These are phyloP conservation scores for Cardamine occulta DNA, from an alignment of 345 rosid genomes.

Conservation along the genomic window DNA sequence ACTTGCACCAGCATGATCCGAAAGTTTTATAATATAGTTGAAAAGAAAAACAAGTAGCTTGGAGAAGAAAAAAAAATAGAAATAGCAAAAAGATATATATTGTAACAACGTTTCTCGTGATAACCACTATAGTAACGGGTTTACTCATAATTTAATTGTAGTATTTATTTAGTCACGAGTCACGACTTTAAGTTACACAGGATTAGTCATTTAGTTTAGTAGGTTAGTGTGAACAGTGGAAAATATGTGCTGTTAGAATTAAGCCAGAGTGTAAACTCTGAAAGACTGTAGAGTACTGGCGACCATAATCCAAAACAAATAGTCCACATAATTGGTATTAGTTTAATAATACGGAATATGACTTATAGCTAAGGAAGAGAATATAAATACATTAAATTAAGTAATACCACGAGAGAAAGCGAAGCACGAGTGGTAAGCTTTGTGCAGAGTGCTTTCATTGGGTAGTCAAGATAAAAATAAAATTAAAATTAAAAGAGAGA, in stretches of 20 bases:
- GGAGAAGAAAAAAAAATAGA: not conserved
- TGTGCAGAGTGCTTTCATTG: constrained; percentile 44
- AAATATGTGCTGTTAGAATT: not conserved
- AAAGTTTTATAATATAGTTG: not conserved
- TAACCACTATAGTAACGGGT: not conserved
- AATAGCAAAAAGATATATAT: not conserved
- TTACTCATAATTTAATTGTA: not conserved
- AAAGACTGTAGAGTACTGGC: not conserved
- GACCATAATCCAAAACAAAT: constrained; percentile 22
- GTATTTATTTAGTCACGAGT: not conserved
- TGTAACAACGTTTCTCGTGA: constrained; percentile 1
- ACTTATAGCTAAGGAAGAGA: not conserved
- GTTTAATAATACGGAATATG: not conserved
- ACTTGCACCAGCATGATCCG: constrained; percentile 20
- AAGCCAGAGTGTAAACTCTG: not conserved
- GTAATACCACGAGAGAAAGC: constrained; percentile 22
- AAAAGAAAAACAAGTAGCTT: not conserved
- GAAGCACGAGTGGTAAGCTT: constrained; percentile 40
- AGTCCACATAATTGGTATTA: constrained; percentile 3
- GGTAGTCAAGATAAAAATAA: not conserved
- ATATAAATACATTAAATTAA: not conserved
- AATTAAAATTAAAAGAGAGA: not conserved
- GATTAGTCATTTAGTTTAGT: not conserved
- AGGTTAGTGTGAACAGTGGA: constrained; percentile 23
- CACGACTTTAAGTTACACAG: not conserved